phyloP scores from a whole-genome alignment of 1,284 basidiomycete species.

The Cutaneotrichosporon sp. region DNA sequence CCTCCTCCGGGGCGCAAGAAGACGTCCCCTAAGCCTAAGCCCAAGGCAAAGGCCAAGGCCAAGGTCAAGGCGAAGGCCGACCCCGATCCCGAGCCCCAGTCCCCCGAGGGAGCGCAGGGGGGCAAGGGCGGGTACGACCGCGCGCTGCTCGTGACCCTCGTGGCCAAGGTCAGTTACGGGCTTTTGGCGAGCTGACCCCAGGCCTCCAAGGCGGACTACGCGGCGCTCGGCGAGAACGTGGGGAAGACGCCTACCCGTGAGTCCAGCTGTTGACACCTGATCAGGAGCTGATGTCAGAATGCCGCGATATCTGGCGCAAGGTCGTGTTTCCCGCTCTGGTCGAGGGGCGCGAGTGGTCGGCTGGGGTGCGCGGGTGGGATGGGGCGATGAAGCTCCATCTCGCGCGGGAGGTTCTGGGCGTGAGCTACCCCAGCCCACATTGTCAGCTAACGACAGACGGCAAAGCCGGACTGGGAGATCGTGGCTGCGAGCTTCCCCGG shows the following conservation, averaged over 20 bases:
- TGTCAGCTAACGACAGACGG: constrained; percentile 21
- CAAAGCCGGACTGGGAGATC: constrained; percentile 29
- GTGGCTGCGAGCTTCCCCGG: constrained; percentile 23
- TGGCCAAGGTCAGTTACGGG: constrained; percentile 12
- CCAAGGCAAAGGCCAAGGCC: not conserved
- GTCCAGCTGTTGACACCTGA: no score
- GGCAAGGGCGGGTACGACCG: constrained; percentile 15
- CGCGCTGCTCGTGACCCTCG: constrained; percentile 9
- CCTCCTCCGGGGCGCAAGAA: not conserved
- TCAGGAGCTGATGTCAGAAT: constrained; percentile 27
- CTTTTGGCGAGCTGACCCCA: constrained; percentile 6
- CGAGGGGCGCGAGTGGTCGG: constrained; percentile 30
- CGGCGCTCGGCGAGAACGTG: constrained; percentile 7
- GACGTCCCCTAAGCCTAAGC: no score
- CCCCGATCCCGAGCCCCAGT: not conserved
- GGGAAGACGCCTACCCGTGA: constrained; percentile 24
- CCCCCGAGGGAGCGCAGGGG: not conserved
- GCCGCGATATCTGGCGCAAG: constrained; percentile 44
- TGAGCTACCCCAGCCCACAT: no score
- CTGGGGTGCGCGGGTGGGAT: constrained; percentile 19
- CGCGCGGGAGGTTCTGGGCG: constrained; percentile 23
- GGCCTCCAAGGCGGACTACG: constrained; percentile 13
- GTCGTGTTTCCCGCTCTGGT: constrained; percentile 28
- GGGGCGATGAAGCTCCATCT: constrained; percentile 25
- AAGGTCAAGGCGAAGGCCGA: not conserved